Evolutionary conservation across 306 rosid genomes (phyloP).

Genomic region (Pterocarpus santalinus): DNA sequence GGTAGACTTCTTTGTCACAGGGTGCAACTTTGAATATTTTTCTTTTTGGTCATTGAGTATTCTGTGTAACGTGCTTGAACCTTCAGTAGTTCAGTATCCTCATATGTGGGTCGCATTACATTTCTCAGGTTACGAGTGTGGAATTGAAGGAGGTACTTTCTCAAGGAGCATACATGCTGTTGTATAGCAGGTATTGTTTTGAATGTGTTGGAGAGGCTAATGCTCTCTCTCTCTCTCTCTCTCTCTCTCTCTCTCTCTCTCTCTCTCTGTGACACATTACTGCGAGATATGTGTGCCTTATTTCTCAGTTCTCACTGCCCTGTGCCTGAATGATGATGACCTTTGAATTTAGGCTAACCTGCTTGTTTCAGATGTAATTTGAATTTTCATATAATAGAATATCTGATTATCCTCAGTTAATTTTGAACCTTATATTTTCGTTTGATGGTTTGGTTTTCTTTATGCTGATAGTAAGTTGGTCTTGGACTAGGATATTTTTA

Average conservation of each 20-base stretch:
- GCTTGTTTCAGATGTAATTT: constrained; percentile 11
- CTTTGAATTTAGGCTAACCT: constrained; percentile 16
- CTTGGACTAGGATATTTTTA: constrained; percentile 11
- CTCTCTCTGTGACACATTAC: neutral
- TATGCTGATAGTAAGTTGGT: constrained; percentile 16
- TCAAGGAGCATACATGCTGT: constrained; percentile 96
- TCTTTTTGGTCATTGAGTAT: constrained; percentile 17
- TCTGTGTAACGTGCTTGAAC: constrained; percentile 25
- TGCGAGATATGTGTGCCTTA: neutral
- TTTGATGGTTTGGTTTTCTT: constrained; percentile 7
- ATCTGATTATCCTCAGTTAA: constrained; percentile 14
- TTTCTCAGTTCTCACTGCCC: constrained; percentile 18
- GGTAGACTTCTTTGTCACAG: constrained; percentile 57
- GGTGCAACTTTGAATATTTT: constrained; percentile 20
- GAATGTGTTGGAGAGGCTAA: constrained; percentile 32
- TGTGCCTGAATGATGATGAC: constrained; percentile 26
- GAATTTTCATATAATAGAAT: constrained; percentile 27
- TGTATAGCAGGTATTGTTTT: constrained; percentile 80
- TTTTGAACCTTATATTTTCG: constrained; percentile 4
- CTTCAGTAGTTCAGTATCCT: constrained; percentile 23
- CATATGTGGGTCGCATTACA: constrained; percentile 35
- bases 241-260: neutral
- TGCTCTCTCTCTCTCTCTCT: constrained; percentile 3
- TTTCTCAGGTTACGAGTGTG: constrained; percentile 70
- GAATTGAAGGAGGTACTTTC: constrained; percentile 95